Conservation (phyloP, 768 basidiomycete genomes). For the Mycena epipterygia region DNA sequence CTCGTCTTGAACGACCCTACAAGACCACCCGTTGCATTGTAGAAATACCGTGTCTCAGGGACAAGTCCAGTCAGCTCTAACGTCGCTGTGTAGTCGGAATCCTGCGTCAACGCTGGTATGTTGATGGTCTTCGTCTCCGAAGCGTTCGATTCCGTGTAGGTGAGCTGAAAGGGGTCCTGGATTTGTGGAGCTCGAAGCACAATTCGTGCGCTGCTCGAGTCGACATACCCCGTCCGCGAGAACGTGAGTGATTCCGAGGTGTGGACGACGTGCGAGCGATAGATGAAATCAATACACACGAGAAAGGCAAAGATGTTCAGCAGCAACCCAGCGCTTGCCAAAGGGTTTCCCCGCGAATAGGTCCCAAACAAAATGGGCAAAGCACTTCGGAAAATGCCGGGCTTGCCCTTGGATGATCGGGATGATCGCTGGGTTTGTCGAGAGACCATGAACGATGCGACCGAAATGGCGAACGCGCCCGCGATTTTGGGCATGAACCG, state of each 20-base stretch:
- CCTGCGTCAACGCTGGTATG: background rate
- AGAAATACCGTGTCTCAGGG: background rate
- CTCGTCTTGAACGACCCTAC: slow-evolving; percentile 11
- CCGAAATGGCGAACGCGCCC: background rate
- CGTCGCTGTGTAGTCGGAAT: slow-evolving; percentile 4
- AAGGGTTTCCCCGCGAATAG: slow-evolving; percentile 2
- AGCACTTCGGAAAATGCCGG: background rate
- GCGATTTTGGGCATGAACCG: slow-evolving; percentile 13
- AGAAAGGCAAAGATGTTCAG: slow-evolving; percentile 21
- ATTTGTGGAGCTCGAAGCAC: slow-evolving; percentile 6
- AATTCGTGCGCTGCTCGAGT: slow-evolving; percentile 8
- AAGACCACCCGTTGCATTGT: background rate
- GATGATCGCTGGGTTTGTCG: background rate
- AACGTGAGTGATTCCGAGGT: slow-evolving; percentile 8
- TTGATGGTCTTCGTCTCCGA: background rate
- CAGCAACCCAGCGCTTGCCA: background rate
- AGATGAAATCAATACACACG: slow-evolving; percentile 15
- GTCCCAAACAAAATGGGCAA: slow-evolving; percentile 7
- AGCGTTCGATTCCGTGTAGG: background rate
- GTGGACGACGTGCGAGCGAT: slow-evolving; percentile 19
- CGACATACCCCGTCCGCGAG: slow-evolving; percentile 16
- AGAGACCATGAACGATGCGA: background rate
- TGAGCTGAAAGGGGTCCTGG: background rate
- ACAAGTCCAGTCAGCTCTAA: background rate
- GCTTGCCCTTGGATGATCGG: background rate